These are phyloP conservation scores for Beauveria sp. DNA, from an alignment of 2,329 filamentous ascomycete species.

Conservation along the genomic window DNA sequence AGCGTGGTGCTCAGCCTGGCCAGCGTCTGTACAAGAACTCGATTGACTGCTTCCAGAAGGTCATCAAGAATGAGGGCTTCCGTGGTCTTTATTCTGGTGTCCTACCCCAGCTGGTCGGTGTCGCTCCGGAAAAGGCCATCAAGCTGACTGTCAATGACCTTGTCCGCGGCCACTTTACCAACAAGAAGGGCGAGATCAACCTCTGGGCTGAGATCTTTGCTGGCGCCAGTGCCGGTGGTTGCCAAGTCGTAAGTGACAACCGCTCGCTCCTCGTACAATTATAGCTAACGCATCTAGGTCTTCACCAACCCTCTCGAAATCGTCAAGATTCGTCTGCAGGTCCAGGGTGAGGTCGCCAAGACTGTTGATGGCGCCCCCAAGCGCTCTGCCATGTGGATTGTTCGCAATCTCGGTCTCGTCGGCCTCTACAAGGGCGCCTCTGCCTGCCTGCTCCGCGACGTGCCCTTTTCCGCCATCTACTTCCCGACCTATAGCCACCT, in stretches of 20 bases:
- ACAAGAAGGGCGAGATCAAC: conserved; percentile 68
- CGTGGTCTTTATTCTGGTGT: conserved; percentile 89
- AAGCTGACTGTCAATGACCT: conserved; percentile 98
- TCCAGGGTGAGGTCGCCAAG: conserved; percentile 93
- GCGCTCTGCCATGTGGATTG: conserved; percentile 95
- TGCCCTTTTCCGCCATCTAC: conserved; percentile 97
- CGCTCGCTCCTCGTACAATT: not conserved
- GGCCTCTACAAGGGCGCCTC: conserved; percentile 96
- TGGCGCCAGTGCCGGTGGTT: conserved; percentile 82
- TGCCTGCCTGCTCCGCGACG: conserved; percentile 88
- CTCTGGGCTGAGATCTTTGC: conserved; percentile 69
- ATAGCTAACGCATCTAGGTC: conserved; percentile 44
- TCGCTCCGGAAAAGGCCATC: conserved; percentile 98
- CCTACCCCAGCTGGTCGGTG: conserved; percentile 87
- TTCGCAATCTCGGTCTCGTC: conserved; percentile 85
- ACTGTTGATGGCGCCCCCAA: conserved; percentile 72
- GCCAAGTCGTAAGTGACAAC: conserved; percentile 77
- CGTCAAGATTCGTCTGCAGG: conserved; percentile 96
- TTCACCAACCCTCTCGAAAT: conserved; percentile 98
- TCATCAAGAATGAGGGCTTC: conserved; percentile 86
- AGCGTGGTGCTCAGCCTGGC: conserved; percentile 73
- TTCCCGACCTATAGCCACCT: conserved; percentile 95
- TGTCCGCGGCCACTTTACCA: conserved; percentile 67
- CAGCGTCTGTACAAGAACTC: conserved; percentile 95
- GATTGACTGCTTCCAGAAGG: conserved; percentile 87